These are phyloP conservation scores for Cutaneotrichosporon sp. DNA, from an alignment of 1,284 basidiomycete species.

Conservation along the genomic window DNA sequence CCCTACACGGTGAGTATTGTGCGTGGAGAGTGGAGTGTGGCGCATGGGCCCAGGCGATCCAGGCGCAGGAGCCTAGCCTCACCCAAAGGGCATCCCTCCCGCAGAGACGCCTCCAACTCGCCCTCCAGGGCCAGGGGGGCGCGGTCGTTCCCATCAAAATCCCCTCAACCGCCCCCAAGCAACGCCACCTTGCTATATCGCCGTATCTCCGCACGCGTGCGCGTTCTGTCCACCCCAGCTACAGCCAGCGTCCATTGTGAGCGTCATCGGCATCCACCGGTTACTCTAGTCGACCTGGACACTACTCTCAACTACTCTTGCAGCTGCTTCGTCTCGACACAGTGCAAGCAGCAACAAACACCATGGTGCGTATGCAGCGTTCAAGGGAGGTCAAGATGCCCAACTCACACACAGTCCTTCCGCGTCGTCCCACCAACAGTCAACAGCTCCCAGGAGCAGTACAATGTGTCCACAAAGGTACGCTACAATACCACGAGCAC, in stretches of 20 bases:
- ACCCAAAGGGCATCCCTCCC: neutral
- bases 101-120: too few species aligned
- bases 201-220: conserved; percentile 4
- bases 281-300: too few species aligned
- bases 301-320: too few species aligned
- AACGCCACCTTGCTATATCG: neutral
- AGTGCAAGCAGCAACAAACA: conserved; percentile 5
- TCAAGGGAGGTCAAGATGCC: neutral
- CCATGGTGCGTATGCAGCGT: conserved; percentile 21
- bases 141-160: too few species aligned
- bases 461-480: conserved; percentile 41
- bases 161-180: neutral
- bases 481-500: conserved; percentile 5
- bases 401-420: conserved; percentile 29
- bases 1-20: too few species aligned
- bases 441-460: conserved; percentile 31
- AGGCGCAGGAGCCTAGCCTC: too few species aligned
- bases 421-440: conserved; percentile 39
- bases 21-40: too few species aligned
- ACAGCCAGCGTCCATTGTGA: too few species aligned
- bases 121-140: too few species aligned
- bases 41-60: neutral
- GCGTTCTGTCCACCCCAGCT: conserved; percentile 6
- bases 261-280: neutral
- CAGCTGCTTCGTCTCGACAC: neutral